These are phyloP conservation scores for Fraxinus latifolia DNA, from an alignment of 305 asterid species.

Conservation along the genomic window DNA sequence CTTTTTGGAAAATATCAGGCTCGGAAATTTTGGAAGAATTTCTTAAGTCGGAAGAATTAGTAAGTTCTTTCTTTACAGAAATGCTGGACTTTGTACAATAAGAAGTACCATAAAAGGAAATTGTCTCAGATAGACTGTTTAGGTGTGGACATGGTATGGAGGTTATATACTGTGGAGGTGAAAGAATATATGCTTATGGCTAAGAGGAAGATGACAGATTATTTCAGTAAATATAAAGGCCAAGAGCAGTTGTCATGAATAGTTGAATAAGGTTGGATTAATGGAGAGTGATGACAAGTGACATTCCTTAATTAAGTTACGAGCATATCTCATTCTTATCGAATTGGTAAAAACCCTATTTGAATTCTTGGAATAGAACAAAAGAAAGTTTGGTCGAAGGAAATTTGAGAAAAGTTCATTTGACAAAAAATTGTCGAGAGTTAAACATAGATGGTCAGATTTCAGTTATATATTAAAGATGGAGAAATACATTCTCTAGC, in stretches of 20 bases:
- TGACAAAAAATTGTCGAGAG: neutral
- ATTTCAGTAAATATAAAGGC: slow-evolving; percentile 20
- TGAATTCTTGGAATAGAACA: neutral
- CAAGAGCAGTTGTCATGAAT: slow-evolving; percentile 31
- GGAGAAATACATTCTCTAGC: neutral
- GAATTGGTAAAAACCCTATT: neutral
- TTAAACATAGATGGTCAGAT: neutral
- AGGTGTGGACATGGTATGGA: slow-evolving; percentile 7
- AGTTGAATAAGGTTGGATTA: slow-evolving; percentile 6
- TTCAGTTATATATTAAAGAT: neutral
- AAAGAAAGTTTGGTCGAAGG: neutral
- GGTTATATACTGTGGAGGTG: neutral
- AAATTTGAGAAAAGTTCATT: neutral
- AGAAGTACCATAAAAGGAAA: neutral
- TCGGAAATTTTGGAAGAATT: neutral
- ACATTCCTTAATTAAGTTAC: neutral
- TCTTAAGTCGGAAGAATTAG: neutral
- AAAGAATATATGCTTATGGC: slow-evolving; percentile 4
- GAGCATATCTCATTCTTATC: neutral
- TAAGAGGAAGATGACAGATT: neutral
- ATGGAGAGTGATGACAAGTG: slow-evolving; percentile 19
- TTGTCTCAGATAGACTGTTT: neutral
- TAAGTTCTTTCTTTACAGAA: neutral
- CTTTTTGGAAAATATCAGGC: neutral
- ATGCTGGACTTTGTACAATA: neutral